phyloP scores from a whole-genome alignment of 2,329 filamentous ascomycete genomes.

The Dactylonectria macrodidyma region DNA sequence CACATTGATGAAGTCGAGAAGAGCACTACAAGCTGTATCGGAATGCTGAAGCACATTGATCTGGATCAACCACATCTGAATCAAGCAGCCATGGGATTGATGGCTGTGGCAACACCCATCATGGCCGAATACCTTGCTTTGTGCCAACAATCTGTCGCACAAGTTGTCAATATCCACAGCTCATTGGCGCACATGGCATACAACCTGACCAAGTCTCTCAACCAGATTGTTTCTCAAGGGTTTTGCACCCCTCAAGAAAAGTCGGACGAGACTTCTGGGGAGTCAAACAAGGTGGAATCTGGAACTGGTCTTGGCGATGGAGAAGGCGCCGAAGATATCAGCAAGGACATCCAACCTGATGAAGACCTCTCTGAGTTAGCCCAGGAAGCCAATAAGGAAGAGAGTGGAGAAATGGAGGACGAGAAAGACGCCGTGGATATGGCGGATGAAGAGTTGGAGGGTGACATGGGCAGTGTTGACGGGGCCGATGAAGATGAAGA shows the following conservation, averaged over 20 bases:
- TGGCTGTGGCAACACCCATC: constrained; percentile 71
- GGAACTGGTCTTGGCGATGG: constrained; percentile 96
- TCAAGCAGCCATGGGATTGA: constrained; percentile 50
- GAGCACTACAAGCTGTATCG: constrained; percentile 57
- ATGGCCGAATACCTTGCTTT: constrained; percentile 79
- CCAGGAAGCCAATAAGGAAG: constrained; percentile 82
- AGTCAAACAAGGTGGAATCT: constrained; percentile 85
- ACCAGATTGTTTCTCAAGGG: constrained; percentile 84
- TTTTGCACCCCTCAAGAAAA: constrained; percentile 94
- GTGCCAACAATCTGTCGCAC: constrained; percentile 70
- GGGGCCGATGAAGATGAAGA: constrained; percentile 73
- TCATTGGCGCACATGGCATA: constrained; percentile 82
- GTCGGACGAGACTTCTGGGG: constrained; percentile 76
- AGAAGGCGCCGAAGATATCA: constrained; percentile 96
- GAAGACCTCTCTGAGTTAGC: constrained; percentile 94
- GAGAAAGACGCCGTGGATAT: constrained; percentile 92
- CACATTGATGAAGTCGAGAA: constrained; percentile 70
- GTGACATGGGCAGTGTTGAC: constrained; percentile 79
- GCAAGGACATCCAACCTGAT: constrained; percentile 94
- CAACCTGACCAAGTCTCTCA: constrained; percentile 82
- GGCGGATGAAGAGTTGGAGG: constrained; percentile 93
- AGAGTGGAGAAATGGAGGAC: constrained; percentile 78
- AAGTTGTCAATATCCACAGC: constrained; percentile 76
- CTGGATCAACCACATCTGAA: constrained; percentile 47
- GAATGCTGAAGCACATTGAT: constrained; percentile 52